Conservation (phyloP, 2,329 filamentous ascomycete species). For the Septoria petroselini region DNA sequence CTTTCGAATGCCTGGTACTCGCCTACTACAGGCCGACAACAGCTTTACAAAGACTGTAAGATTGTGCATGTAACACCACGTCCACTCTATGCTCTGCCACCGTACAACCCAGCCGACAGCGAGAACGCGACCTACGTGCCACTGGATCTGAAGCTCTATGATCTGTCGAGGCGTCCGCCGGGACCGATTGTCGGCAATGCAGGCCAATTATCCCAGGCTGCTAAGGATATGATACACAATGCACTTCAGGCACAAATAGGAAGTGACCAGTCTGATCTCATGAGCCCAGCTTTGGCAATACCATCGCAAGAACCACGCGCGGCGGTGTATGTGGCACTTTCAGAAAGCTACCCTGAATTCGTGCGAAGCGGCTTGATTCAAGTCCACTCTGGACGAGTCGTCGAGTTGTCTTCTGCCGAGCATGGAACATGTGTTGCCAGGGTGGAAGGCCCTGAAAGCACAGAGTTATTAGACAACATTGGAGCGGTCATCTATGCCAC, state of each 20-base stretch:
- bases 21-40: conserved; percentile 36
- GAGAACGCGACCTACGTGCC: conserved; percentile 60
- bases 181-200: conserved; percentile 60
- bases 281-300: conserved; percentile 27
- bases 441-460: conserved; percentile 10
- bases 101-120: conserved; percentile 42
- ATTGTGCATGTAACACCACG: conserved; percentile 68
- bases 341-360: conserved; percentile 70
- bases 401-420: conserved; percentile 20
- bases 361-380: conserved; percentile 59
- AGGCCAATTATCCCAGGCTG: conserved; percentile 61
- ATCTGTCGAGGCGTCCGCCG: conserved; percentile 59
- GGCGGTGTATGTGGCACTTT: conserved; percentile 57
- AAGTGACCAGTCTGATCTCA: conserved; percentile 43
- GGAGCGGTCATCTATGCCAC: conserved; percentile 71
- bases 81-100: conserved; percentile 70
- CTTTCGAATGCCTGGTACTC: conserved; percentile 62
- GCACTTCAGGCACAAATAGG: conserved; percentile 42
- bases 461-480: conserved; percentile 51
- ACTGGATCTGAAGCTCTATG: conserved; percentile 69
- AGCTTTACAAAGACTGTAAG: conserved; percentile 45
- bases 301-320: conserved; percentile 21
- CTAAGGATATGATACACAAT: conserved; percentile 32
- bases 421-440: conserved; percentile 13
- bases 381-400: conserved; percentile 41